Evolutionary conservation across 192 early-diverging fungal genomes (phyloP).

Genomic region (Mortierella alpina): DNA sequence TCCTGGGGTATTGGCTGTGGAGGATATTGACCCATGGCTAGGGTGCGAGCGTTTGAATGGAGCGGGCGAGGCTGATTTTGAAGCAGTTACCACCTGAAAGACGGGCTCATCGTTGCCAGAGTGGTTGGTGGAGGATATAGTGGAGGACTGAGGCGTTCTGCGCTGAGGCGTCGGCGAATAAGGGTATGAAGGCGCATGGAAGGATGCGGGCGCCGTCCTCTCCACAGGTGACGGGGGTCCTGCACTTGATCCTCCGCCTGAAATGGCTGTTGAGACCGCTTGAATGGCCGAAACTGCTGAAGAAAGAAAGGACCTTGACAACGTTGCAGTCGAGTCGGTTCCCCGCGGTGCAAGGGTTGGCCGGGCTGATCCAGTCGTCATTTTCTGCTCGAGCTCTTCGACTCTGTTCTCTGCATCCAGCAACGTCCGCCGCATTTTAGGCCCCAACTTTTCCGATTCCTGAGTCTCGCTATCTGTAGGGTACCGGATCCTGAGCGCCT

Average conservation of each 20-base stretch:
- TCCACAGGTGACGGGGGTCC: neutral
- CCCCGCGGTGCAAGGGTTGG: neutral
- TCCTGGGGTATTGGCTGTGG: neutral
- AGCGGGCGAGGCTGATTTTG: slow-evolving; percentile 5
- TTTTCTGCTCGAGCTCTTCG: slow-evolving; percentile 1
- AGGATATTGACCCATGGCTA: neutral
- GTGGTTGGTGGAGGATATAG: neutral
- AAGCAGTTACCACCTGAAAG: slow-evolving; percentile 26
- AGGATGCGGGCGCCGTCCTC: neutral
- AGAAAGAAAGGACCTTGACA: slow-evolving; percentile 22
- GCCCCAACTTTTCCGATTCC: slow-evolving; percentile 31
- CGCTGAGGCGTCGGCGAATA: slow-evolving; percentile 4
- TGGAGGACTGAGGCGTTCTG: neutral
- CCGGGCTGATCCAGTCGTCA: neutral
- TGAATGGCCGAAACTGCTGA: slow-evolving; percentile 40
- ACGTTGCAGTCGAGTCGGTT: neutral
- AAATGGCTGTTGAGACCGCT: slow-evolving; percentile 37
- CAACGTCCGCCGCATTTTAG: slow-evolving; percentile 42
- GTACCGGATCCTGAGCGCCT: slow-evolving; percentile 48
- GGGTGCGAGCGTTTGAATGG: slow-evolving; percentile 19
- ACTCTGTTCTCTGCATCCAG: slow-evolving; percentile 30
- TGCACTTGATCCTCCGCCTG: slow-evolving; percentile 4
- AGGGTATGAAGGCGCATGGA: neutral
- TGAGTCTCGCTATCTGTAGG: slow-evolving; percentile 31
- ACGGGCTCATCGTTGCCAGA: slow-evolving; percentile 19